Evolutionary conservation across 768 basidiomycete genomes (phyloP).

Genomic region (Leccinum aurantiacum): DNA sequence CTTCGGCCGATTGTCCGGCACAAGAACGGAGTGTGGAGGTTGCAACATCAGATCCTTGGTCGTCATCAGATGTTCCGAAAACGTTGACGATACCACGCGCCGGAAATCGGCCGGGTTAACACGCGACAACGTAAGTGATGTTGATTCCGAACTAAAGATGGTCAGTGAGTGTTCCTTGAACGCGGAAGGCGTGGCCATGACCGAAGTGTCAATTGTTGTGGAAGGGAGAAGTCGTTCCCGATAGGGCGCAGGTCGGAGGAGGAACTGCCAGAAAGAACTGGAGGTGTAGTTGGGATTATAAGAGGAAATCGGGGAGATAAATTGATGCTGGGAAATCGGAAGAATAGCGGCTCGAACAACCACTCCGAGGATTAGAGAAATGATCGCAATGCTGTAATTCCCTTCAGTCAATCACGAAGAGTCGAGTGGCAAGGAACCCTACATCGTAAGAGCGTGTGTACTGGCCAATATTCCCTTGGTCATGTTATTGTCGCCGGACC

Average conservation of each 20-base stretch:
- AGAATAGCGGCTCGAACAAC: conserved; percentile 34
- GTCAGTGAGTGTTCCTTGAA: conserved; percentile 53
- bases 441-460: conserved; percentile 66
- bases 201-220: conserved; percentile 29
- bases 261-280: conserved; percentile 40
- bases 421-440: conserved; percentile 28
- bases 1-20: conserved; percentile 24
- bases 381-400: conserved; percentile 56
- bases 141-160: conserved; percentile 49
- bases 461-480: conserved; percentile 44
- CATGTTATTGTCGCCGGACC: conserved; percentile 34
- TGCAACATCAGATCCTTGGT: conserved; percentile 40
- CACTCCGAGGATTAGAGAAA: conserved; percentile 65
- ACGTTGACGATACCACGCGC: conserved; percentile 18
- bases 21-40: conserved; percentile 29
- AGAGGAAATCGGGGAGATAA: conserved; percentile 14
- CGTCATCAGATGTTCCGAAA: conserved; percentile 29
- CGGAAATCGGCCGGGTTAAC: conserved; percentile 28
- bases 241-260: conserved; percentile 42
- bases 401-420: conserved; percentile 12
- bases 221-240: conserved; percentile 36
- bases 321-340: conserved; percentile 23
- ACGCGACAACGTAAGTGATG: conserved; percentile 26
- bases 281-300: conserved; percentile 28
- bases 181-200: conserved; percentile 37